Evolutionary conservation across 805 yeast species (phyloP), one percentile per base, ranked within the genome.

Genomic region (Priceomyces melissophilus): DNA sequence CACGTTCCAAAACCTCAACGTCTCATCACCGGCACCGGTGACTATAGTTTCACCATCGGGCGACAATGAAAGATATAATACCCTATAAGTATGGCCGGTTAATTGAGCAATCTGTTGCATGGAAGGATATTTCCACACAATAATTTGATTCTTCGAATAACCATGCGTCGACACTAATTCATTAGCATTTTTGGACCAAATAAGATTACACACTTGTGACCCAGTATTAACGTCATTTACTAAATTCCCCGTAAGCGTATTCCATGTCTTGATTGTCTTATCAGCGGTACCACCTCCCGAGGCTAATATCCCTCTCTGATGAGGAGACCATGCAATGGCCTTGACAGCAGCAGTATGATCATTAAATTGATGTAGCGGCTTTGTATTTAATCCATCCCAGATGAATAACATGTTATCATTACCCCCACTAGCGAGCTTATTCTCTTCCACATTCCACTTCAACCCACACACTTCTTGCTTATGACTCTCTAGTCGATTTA

Each of bases 21-120:
- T 93, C 61, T 93, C 99, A 64, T 93, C 99, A 3, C 98, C 99
- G 1, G 99, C 97, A 2, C 99, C 99, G 0, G 99, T 90, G 2
- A 91, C 99, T 10, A 93, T 84, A 0, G 97, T 89, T 47, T 87
- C 89, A 0, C 99, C 99, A 64, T 93, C 98, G 0, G 97, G 96
- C 13, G 96, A 85, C 66, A 91, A 72, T 3, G 96, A 79, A 51
- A 93, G 69, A 59, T 93, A 93, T 37, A 93, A 69, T 10, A 93
- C 98, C 46, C 99, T 74, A 57, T 84, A 87, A 1, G 96, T 87
- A 58, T 93, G 99, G 0, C 98, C 99, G 10, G 95, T 87, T 40
- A 93, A 75, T 15, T 90, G 87, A 0, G 96, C 96, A 27, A 93
- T 80, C 52, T 91, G 98, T 50, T 87, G 86, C 90, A 93, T 79